A percentile compares a stretch with the other conserved stretches of the same genome.
Evolutionary conservation across 202 grass and related monocot species (phyloP).

Genomic region (Eragrostis tef): DNA sequence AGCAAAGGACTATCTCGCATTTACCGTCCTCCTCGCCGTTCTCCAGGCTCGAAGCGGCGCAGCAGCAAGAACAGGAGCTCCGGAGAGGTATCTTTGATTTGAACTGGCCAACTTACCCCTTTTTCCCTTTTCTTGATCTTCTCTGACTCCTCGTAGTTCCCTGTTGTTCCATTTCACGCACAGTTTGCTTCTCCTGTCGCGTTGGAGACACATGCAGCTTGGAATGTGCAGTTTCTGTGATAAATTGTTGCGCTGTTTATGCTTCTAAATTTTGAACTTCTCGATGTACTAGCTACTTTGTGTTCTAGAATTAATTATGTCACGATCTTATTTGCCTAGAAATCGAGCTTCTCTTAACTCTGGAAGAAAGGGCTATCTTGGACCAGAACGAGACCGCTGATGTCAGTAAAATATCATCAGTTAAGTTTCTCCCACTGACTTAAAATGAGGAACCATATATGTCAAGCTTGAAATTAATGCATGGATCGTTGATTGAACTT

Average conservation of each 20-base stretch:
- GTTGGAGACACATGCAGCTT: neutral
- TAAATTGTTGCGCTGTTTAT: neutral
- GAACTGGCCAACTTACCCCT: neutral
- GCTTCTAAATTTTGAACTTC: neutral
- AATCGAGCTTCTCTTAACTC: conserved; percentile 73
- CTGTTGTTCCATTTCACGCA: neutral
- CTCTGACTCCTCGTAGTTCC: neutral
- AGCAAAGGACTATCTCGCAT: neutral
- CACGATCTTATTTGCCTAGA: conserved; percentile 44
- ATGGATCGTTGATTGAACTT: neutral
- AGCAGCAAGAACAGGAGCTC: conserved; percentile 57
- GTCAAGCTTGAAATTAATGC: neutral
- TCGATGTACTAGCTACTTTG: neutral
- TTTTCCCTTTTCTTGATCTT: too few species aligned
- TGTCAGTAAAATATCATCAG: conserved; percentile 75
- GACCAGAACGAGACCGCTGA: conserved; percentile 58
- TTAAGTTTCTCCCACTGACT: conserved; percentile 46
- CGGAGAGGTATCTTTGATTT: conserved; percentile 48
- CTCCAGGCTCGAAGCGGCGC: conserved; percentile 20
- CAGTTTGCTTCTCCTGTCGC: neutral
- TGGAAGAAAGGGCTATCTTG: conserved; percentile 79
- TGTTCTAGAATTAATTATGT: neutral
- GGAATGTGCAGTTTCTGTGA: neutral
- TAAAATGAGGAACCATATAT: neutral
- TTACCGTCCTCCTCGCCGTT: conserved; percentile 23